Evolutionary conservation across 139 green algal species (phyloP).

Genomic region (Mesostigma viride): DNA sequence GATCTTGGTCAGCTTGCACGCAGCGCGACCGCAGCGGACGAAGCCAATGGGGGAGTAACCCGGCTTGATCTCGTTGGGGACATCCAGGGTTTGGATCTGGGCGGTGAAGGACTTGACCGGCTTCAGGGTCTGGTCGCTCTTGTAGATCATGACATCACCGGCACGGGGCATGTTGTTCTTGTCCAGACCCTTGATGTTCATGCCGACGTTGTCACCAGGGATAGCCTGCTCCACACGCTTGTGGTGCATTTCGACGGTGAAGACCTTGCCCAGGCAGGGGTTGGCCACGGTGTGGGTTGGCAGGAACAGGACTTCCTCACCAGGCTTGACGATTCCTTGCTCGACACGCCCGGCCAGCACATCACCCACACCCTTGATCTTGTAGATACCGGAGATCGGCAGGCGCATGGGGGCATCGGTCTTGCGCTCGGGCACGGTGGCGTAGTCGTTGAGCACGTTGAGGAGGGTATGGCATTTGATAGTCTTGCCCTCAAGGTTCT

Average conservation of each 20-base stretch:
- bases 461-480: too few relatives aligned
- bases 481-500: too few relatives aligned
- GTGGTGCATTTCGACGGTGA: conserved; percentile 99
- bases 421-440: conserved; percentile 27
- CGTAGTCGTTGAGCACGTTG: too few relatives aligned
- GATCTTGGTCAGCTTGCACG: conserved; percentile 67
- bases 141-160: too few relatives aligned
- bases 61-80: conserved; percentile 78
- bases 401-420: conserved; percentile 33
- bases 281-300: conserved; percentile 68
- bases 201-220: conserved; percentile 97
- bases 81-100: conserved; percentile 86
- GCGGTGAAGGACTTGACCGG: conserved; percentile 68
- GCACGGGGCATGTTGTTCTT: too few relatives aligned
- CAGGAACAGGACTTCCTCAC: conserved; percentile 64
- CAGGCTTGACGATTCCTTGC: conserved; percentile 88
- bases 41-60: conserved; percentile 86
- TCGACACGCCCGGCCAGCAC: conserved; percentile 94
- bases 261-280: too few relatives aligned
- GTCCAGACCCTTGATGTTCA: conserved; percentile 99
- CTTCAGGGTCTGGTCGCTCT: conserved; percentile 71
- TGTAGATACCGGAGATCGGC: conserved; percentile 77
- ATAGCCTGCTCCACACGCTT: conserved; percentile 72
- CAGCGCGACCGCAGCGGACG: conserved; percentile 74
- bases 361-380: conserved; percentile 98